These are phyloP conservation scores for Sistotremastrum suecicum DNA, from an alignment of 768 basidiomycete genomes.

Conservation along the genomic window DNA sequence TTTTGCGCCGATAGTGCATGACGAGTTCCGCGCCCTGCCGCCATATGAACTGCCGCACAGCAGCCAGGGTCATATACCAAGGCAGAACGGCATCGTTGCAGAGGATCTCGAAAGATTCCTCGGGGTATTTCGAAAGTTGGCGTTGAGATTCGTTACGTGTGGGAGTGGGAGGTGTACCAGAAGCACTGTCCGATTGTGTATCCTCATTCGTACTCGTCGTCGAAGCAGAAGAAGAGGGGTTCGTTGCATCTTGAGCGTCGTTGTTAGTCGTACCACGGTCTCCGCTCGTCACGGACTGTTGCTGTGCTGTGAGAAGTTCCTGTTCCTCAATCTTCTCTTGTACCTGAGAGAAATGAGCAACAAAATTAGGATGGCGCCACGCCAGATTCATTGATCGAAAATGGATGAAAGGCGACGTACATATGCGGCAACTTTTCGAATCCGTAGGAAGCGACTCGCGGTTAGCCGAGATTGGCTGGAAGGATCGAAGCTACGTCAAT, in stretches of 20 bases:
- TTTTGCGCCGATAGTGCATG: constrained; percentile 55
- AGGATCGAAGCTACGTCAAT: not conserved
- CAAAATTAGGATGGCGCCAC: not conserved
- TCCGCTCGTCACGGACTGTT: not conserved
- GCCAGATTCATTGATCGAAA: not conserved
- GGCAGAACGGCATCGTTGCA: constrained; percentile 80
- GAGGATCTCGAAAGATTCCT: constrained; percentile 73
- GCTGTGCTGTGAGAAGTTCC: constrained; percentile 3
- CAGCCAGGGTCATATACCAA: constrained; percentile 78
- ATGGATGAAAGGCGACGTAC: constrained; percentile 28
- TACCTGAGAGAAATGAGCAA: constrained; percentile 31
- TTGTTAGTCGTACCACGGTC: constrained; percentile 14
- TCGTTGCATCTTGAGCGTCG: constrained; percentile 14
- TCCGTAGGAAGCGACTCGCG: constrained; percentile 72
- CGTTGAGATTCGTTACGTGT: constrained; percentile 7
- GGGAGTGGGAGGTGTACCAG: constrained; percentile 9
- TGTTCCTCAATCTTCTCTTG: constrained; percentile 69
- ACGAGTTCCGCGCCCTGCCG: constrained; percentile 55
- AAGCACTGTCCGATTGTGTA: not conserved
- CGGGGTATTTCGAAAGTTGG: constrained; percentile 21
- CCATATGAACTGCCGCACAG: constrained; percentile 85
- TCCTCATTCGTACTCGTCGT: constrained; percentile 14
- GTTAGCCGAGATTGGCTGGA: constrained; percentile 77
- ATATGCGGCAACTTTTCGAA: constrained; percentile 73
- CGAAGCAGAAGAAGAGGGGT: constrained; percentile 24